A percentile compares a stretch with the other conserved stretches of the same genome.
phyloP scores from a whole-genome alignment of 331 rosid species.

The Quercus phellos region DNA sequence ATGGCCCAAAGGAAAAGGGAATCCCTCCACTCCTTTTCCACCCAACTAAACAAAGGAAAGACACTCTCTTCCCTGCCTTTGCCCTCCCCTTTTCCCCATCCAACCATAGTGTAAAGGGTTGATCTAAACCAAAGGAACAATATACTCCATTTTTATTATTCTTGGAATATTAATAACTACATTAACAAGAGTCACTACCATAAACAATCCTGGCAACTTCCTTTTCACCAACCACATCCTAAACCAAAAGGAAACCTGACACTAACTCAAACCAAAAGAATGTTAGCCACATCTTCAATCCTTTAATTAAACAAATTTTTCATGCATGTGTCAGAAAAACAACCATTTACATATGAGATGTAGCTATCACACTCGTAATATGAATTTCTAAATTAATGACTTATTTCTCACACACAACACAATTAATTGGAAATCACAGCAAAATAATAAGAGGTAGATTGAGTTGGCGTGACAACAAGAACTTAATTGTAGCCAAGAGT shows the following conservation, averaged over 20 bases:
- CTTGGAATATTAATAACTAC: background rate
- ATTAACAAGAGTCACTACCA: background rate
- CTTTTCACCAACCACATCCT: background rate
- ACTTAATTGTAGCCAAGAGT: background rate
- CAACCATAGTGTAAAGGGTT: background rate
- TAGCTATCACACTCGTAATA: background rate
- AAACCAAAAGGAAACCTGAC: background rate
- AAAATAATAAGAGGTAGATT: background rate
- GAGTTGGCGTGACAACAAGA: background rate
- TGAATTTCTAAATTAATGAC: background rate
- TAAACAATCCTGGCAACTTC: background rate
- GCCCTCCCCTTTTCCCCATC: no score
- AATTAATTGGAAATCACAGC: background rate
- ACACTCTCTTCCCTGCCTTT: no score
- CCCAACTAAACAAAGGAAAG: no score
- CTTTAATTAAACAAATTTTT: background rate
- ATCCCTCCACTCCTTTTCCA: no score
- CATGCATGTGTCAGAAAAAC: background rate
- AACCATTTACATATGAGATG: background rate
- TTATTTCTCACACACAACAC: background rate
- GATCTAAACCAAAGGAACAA: background rate
- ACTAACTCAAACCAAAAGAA: background rate
- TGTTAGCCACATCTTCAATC: background rate
- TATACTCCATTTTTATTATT: background rate
- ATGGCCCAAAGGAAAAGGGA: no score